These are phyloP conservation scores for Mycena galopus DNA, from an alignment of 768 basidiomycete genomes.

Conservation along the genomic window DNA sequence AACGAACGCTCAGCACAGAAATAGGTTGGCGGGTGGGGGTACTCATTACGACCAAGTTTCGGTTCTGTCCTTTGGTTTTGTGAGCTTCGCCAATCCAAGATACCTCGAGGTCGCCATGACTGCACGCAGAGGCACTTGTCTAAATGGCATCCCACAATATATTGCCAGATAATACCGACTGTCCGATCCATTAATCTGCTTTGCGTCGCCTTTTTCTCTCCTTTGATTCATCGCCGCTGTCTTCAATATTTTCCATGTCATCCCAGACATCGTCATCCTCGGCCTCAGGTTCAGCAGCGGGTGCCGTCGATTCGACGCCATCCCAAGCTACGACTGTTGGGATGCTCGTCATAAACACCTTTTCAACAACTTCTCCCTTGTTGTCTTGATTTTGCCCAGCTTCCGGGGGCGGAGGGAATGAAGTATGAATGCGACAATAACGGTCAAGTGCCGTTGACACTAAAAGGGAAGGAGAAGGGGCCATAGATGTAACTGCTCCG, in stretches of 20 bases:
- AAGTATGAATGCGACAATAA: conserved; percentile 77
- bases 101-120: too few relatives aligned
- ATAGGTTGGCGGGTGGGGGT: too few relatives aligned
- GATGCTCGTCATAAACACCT: conserved; percentile 69
- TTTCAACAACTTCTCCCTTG: conserved; percentile 74
- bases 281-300: conserved; percentile 35
- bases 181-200: conserved; percentile 7
- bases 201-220: conserved; percentile 43
- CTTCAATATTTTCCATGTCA: conserved; percentile 65
- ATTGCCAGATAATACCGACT: neutral
- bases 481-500: conserved; percentile 76
- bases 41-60: too few relatives aligned
- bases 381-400: conserved; percentile 64
- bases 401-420: conserved; percentile 62
- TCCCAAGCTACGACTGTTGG: conserved; percentile 81
- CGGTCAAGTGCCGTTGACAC: conserved; percentile 78
- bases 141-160: neutral
- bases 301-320: conserved; percentile 38
- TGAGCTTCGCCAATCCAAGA: too few relatives aligned
- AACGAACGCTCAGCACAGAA: too few relatives aligned
- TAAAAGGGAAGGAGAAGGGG: conserved; percentile 65
- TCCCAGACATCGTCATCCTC: conserved; percentile 75
- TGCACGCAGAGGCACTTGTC: neutral
- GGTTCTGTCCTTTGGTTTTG: too few relatives aligned
- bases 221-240: conserved; percentile 44